Percentiles rank a stretch among this genome's conserved stretches.
These are phyloP conservation scores for Pseudonitzschia multistriata DNA, from an alignment of 108 stramenopile species.

Conservation along the genomic window DNA sequence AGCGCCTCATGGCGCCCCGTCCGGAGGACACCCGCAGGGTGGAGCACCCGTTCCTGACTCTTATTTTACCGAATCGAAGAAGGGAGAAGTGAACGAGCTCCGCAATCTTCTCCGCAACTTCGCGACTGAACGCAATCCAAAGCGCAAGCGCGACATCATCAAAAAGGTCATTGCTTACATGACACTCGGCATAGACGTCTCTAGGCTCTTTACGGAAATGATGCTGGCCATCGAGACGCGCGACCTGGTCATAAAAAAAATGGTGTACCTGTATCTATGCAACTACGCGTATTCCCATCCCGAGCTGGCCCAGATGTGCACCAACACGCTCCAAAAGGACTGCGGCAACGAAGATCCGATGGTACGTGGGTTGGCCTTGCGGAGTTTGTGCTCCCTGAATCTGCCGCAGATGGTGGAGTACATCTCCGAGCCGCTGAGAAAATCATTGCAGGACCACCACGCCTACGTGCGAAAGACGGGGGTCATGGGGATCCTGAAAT, in stretches of 20 bases:
- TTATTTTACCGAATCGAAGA: conserved; percentile 94
- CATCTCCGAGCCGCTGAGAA: conserved; percentile 83
- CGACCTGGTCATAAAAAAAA: conserved; percentile 99
- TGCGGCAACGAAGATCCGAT: conserved; percentile 98
- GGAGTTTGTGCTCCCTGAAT: conserved; percentile 89
- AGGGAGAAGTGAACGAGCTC: conserved; percentile 96
- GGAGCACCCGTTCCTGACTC: conserved; percentile 62
- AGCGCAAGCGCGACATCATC: conserved; percentile 97
- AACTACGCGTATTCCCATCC: conserved; percentile 96
- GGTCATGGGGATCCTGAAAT: conserved; percentile 97
- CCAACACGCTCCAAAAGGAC: conserved; percentile 98
- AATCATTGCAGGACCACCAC: conserved; percentile 83
- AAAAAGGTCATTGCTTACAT: conserved; percentile 99
- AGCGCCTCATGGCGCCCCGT: conserved; percentile 12
- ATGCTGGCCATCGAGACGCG: conserved; percentile 93
- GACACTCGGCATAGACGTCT: conserved; percentile 99
- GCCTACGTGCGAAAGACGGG: conserved; percentile 98
- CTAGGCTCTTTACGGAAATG: conserved; percentile 98
- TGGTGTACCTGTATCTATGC: conserved; percentile 97
- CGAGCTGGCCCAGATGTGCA: conserved; percentile 99
- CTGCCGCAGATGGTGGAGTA: conserved; percentile 98
- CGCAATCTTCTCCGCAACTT: conserved; percentile 89
- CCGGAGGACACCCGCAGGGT: conserved; percentile 24
- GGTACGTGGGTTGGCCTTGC: conserved; percentile 97
- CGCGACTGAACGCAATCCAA: conserved; percentile 85